phyloP scores from a whole-genome alignment of 306 rosid species.

The Sechiopsis laciniata region DNA sequence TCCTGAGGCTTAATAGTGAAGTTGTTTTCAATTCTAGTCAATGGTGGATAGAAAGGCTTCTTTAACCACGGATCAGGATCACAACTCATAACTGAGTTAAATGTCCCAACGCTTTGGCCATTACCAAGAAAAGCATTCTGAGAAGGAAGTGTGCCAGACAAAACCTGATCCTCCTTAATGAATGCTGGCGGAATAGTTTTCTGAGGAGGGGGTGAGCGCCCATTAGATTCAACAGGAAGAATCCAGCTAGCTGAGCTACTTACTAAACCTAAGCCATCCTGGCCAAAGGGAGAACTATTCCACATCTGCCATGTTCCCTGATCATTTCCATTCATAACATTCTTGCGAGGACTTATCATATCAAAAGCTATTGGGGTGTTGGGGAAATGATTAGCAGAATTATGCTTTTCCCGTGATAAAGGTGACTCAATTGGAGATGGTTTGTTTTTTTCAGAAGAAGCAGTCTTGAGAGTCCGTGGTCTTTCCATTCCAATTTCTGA shows the following conservation, averaged over 20 bases:
- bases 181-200: conserved; percentile 69
- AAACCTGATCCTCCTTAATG: conserved; percentile 57
- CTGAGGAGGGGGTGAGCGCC: conserved; percentile 45
- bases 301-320: conserved; percentile 97
- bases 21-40: conserved; percentile 45
- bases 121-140: conserved; percentile 59
- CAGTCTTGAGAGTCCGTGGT: conserved; percentile 54
- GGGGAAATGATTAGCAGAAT: conserved; percentile 45
- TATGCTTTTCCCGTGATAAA: conserved; percentile 75
- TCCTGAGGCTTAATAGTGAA: conserved; percentile 48
- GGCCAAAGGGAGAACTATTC: conserved; percentile 80
- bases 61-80: conserved; percentile 80
- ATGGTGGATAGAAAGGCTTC: conserved; percentile 60
- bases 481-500: conserved; percentile 44
- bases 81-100: conserved; percentile 51
- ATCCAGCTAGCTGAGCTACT: conserved; percentile 85
- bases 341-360: conserved; percentile 41
- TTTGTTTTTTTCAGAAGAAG: conserved; percentile 60
- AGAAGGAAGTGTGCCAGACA: conserved; percentile 55
- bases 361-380: conserved; percentile 44
- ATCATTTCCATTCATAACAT: conserved; percentile 49
- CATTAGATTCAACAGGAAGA: conserved; percentile 49
- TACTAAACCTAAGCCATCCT: conserved; percentile 81
- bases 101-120: conserved; percentile 61
- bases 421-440: conserved; percentile 95